These are phyloP conservation scores for Kodamaea restingae DNA, from an alignment of 805 yeast species.

Conservation along the genomic window DNA sequence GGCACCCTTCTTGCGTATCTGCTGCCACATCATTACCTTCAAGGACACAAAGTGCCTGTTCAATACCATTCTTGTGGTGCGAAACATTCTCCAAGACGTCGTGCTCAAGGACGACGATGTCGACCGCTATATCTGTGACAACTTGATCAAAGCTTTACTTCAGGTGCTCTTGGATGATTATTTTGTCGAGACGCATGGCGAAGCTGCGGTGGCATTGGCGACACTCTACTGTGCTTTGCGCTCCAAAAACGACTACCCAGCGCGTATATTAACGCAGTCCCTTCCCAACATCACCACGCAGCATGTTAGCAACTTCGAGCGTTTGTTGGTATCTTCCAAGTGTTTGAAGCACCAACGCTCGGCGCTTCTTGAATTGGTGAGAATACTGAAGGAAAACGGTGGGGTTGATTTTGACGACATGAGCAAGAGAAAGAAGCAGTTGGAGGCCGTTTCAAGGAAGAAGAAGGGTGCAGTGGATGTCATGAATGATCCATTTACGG, in stretches of 20 bases:
- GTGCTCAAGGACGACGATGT: slow-evolving; percentile 69
- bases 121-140: slow-evolving; percentile 62
- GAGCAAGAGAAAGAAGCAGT: slow-evolving; percentile 50
- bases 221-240: slow-evolving; percentile 72
- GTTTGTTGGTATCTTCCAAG: slow-evolving; percentile 57
- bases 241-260: slow-evolving; percentile 65
- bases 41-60: slow-evolving; percentile 91
- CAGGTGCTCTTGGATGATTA: slow-evolving; percentile 67
- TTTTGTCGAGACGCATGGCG: slow-evolving; percentile 82
- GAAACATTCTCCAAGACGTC: slow-evolving; percentile 68
- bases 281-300: slow-evolving; percentile 54
- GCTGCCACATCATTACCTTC: slow-evolving; percentile 73
- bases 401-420: slow-evolving; percentile 37
- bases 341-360: slow-evolving; percentile 75
- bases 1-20: slow-evolving; percentile 71
- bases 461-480: slow-evolving; percentile 43
- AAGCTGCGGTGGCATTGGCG: slow-evolving; percentile 86
- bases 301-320: slow-evolving; percentile 61
- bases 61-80: slow-evolving; percentile 77
- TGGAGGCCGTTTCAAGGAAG: slow-evolving; percentile 51
- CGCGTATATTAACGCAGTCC: slow-evolving; percentile 50
- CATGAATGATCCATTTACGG: slow-evolving; percentile 69
- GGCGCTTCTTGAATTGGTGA: slow-evolving; percentile 72
- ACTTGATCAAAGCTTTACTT: slow-evolving; percentile 66
- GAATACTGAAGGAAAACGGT: slow-evolving; percentile 48